Conservation (phyloP, 331 rosid species). For the Malus hybrid region DNA sequence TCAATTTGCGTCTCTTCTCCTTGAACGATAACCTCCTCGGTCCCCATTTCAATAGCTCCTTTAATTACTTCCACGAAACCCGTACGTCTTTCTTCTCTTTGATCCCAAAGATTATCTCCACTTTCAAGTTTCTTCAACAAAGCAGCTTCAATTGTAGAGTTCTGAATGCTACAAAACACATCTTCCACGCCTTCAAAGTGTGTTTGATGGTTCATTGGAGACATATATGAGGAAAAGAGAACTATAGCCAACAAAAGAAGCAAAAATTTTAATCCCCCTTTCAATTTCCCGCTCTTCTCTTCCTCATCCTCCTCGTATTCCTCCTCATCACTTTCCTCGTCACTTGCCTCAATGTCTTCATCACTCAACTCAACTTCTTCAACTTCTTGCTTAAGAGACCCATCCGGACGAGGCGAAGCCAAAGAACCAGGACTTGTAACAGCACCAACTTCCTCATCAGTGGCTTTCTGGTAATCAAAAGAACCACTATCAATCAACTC, state of each 20-base stretch:
- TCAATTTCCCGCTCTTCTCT: constrained; percentile 14
- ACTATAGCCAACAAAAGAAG: constrained; percentile 10
- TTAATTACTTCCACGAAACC: background rate
- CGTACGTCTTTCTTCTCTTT: background rate
- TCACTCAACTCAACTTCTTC: constrained; percentile 10
- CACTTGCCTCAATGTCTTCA: constrained; percentile 11
- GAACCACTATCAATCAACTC: constrained; percentile 2
- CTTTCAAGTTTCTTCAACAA: background rate
- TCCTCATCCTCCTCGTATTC: constrained; percentile 17
- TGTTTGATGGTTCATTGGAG: constrained; percentile 14
- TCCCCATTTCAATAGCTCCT: background rate
- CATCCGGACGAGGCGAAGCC: constrained; percentile 4
- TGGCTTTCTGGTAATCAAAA: background rate
- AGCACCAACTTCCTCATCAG: constrained; percentile 10
- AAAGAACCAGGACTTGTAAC: background rate
- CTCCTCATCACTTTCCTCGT: constrained; percentile 12
- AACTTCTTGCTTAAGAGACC: background rate
- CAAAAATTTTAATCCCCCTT: constrained; percentile 14
- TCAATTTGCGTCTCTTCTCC: background rate
- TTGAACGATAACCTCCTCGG: background rate
- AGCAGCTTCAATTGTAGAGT: constrained; percentile 9
- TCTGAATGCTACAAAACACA: constrained; percentile 11
- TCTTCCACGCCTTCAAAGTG: background rate
- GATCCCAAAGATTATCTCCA: constrained; percentile 9
- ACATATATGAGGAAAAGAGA: constrained; percentile 6